Percentiles rank a stretch among this genome's conserved stretches.
These are phyloP conservation scores for Fomitopsis schrenkii DNA, from an alignment of 1,284 basidiomycete species.

Conservation along the genomic window DNA sequence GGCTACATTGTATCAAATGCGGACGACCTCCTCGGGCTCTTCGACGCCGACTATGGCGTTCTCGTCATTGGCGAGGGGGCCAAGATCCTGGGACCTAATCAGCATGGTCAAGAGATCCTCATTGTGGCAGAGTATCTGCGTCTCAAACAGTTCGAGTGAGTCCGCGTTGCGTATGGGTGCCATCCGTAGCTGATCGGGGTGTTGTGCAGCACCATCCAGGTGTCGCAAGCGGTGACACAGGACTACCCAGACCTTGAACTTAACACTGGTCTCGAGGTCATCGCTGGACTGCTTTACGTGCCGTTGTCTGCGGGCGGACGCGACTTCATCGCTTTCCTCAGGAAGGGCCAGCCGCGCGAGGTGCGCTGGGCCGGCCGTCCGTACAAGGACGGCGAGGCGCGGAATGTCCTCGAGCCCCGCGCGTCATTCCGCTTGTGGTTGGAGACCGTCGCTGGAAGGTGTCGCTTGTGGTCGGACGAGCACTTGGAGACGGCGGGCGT, in stretches of 20 bases:
- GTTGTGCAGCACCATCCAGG: constrained; percentile 46
- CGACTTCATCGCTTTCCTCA: constrained; percentile 81
- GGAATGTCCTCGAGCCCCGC: constrained; percentile 61
- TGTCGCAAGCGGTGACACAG: constrained; percentile 63
- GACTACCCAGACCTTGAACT: constrained; percentile 79
- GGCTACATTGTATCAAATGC: constrained; percentile 88
- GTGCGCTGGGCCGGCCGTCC: constrained; percentile 83
- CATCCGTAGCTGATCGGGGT: neutral
- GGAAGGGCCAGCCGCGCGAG: constrained; percentile 71
- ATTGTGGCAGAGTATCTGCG: constrained; percentile 85
- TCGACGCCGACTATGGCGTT: constrained; percentile 84
- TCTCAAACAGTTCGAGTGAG: constrained; percentile 68
- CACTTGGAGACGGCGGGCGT: constrained; percentile 86
- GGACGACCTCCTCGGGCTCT: constrained; percentile 77
- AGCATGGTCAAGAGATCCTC: constrained; percentile 83
- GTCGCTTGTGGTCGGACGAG: constrained; percentile 81
- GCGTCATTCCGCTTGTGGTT: constrained; percentile 84
- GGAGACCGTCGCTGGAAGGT: constrained; percentile 72
- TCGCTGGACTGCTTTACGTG: constrained; percentile 79
- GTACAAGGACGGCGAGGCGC: constrained; percentile 41
- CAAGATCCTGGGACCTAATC: constrained; percentile 79
- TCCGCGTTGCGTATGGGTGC: constrained; percentile 8
- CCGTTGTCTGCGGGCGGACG: constrained; percentile 70
- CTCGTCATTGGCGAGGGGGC: constrained; percentile 85
- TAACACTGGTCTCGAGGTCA: constrained; percentile 64